A percentile compares a stretch with the other conserved stretches of the same genome.
phyloP scores from a whole-genome alignment of 2,329 filamentous ascomycete genomes.

The Biscogniauxia mediterranea region DNA sequence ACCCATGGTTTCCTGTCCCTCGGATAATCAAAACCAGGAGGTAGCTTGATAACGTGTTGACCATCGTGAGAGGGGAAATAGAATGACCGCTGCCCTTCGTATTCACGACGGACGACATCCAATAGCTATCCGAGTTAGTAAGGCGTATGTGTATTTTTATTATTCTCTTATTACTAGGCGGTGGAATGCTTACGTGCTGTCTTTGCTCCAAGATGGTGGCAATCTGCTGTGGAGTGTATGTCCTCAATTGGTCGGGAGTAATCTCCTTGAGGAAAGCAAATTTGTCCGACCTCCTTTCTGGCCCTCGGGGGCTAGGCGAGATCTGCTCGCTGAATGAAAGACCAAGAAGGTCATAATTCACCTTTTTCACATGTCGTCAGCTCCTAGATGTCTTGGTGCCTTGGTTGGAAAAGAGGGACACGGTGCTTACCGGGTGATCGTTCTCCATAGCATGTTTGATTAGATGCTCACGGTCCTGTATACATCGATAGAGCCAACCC shows the following conservation, averaged over 20 bases:
- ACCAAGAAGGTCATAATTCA: conserved; percentile 32
- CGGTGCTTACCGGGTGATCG: conserved; percentile 25
- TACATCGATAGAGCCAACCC: conserved; percentile 73
- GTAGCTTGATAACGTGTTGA: conserved; percentile 7
- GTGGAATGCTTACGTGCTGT: conserved; percentile 40
- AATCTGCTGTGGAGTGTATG: conserved; percentile 49
- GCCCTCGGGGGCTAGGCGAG: conserved; percentile 37
- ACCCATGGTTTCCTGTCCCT: conserved; percentile 38
- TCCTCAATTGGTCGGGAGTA: conserved; percentile 38
- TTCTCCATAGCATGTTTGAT: conserved; percentile 37
- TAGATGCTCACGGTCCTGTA: conserved; percentile 36
- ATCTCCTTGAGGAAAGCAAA: conserved; percentile 47
- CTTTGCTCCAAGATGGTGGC: conserved; percentile 48
- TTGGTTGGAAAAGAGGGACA: neutral
- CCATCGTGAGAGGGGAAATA: conserved; percentile 22
- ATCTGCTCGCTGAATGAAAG: conserved; percentile 37
- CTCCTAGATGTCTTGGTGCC: conserved; percentile 3
- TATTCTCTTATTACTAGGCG: neutral
- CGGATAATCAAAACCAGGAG: conserved; percentile 15
- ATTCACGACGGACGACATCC: conserved; percentile 26
- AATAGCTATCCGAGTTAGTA: conserved; percentile 31
- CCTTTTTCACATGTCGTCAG: conserved; percentile 7
- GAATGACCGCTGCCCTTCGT: neutral
- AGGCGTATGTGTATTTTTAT: too few relatives aligned
- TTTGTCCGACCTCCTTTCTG: conserved; percentile 41